phyloP scores from a whole-genome alignment of 169 alveolate genomes.

The Amoebophrya sp. region DNA sequence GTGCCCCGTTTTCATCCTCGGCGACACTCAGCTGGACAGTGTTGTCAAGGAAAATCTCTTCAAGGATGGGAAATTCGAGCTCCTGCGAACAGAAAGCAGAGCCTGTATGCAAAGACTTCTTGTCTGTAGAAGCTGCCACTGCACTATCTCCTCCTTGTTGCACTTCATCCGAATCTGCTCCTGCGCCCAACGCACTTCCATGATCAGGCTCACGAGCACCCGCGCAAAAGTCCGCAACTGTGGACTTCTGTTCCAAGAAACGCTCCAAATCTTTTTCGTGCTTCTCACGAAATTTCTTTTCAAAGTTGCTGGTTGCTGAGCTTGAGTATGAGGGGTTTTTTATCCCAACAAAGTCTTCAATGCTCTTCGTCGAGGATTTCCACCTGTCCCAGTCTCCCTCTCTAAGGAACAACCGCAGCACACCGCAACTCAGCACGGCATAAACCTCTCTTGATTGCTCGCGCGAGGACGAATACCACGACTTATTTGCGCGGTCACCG shows the following conservation, averaged over 20 bases:
- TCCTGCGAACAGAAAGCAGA: too few species aligned
- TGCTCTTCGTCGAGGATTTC: neutral
- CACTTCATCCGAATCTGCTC: too few species aligned
- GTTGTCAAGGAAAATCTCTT: neutral
- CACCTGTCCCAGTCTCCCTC: neutral
- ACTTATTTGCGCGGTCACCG: neutral
- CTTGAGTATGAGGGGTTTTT: too few species aligned
- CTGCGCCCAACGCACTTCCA: neutral
- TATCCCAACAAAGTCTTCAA: neutral
- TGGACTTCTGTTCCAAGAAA: neutral
- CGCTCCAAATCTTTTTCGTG: neutral
- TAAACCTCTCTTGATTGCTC: neutral
- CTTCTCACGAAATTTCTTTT: neutral
- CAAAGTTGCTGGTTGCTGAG: neutral
- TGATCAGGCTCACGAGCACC: neutral
- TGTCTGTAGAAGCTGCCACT: too few species aligned
- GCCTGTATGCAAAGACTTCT: too few species aligned
- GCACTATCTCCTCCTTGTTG: too few species aligned
- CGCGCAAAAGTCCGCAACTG: neutral
- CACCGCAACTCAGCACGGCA: neutral
- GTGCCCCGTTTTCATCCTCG: too few species aligned
- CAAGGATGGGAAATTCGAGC: neutral
- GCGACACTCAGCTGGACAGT: too few species aligned
- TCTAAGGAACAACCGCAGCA: neutral
- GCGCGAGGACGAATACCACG: neutral